Evolutionary conservation across 2,329 filamentous ascomycete species (phyloP), one percentile per base, ranked within the genome.

Genomic region (Colletotrichum gloeosporioides): DNA sequence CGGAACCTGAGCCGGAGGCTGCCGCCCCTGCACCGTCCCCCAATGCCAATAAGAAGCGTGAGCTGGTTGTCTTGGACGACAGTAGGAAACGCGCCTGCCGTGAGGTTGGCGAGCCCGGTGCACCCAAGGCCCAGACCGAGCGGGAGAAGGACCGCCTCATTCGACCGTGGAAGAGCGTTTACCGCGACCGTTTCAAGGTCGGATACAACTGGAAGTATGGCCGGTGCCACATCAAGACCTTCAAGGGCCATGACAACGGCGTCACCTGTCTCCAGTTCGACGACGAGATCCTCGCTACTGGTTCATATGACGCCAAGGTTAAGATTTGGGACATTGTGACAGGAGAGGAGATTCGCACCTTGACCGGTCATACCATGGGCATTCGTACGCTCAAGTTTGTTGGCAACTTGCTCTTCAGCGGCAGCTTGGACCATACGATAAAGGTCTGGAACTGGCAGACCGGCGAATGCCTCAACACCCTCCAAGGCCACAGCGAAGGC

Each of bases 121-220:
- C 75, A 16, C 66, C 55, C 53, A 77, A 71, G 73, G 80, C 66
- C 76, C 80, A 82, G 72, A 67, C 85, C 8, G 79, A 82, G 63
- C 79, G 83, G 25, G 85, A 85, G 72, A 81, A 84, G 6, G 87
- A 89, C 75, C 88, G 87, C 31, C 89, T 88, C 77, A 90, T 89
- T 67, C 87, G 95, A 34, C 96, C 71, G 94, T 99, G 97, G 97
- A 99, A 99, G 85, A 96, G 98, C 77, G 95, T 99, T 2, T 99
- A 99, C 87, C 95, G 95, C 78, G 96, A 98, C 83, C 92, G 95
- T 18, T 99, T 96, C 89, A 97, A 96, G 83, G 96, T 99, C 64
- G 96, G 97, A 68, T 97, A 94, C 76, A 99, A 99, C 84, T 99
- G 97, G 97, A 98, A 98, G 84, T 96, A 98, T 78, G 96, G 97